phyloP scores from a whole-genome alignment of 805 yeast genomes.

The Hanseniaspora occidentalis region DNA sequence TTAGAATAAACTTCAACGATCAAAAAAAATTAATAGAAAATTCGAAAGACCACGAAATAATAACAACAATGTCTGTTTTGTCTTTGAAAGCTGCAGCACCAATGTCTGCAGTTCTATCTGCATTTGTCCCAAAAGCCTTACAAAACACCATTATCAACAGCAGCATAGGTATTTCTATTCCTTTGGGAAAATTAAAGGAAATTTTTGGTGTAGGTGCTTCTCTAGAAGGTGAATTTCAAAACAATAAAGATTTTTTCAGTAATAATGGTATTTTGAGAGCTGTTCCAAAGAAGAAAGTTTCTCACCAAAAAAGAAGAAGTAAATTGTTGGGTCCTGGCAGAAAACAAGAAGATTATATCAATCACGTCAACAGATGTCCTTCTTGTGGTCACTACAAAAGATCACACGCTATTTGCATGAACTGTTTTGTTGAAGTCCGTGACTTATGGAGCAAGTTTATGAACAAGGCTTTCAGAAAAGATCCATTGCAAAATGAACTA shows the following conservation, averaged over 20 bases:
- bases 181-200: not conserved
- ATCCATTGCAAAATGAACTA: slow-evolving; percentile 22
- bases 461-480: slow-evolving; percentile 13
- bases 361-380: slow-evolving; percentile 81
- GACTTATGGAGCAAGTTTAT: slow-evolving; percentile 47
- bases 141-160: not conserved
- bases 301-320: slow-evolving; percentile 76
- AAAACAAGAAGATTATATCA: slow-evolving; percentile 65
- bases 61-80: not conserved
- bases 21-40: too few relatives aligned
- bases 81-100: not conserved
- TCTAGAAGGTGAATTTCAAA: not conserved
- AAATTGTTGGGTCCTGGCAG: slow-evolving; percentile 73
- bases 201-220: not conserved
- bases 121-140: not conserved
- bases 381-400: slow-evolving; percentile 90
- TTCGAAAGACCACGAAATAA: too few relatives aligned
- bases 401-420: slow-evolving; percentile 84
- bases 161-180: not conserved
- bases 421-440: slow-evolving; percentile 76
- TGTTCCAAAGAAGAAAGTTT: slow-evolving; percentile 87
- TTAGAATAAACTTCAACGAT: too few relatives aligned
- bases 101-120: not conserved
- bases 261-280: slow-evolving; percentile 74
- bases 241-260: slow-evolving; percentile 27